Evolutionary conservation across 2,329 filamentous ascomycete genomes (phyloP).

Genomic region (Knoxdaviesia capensis): DNA sequence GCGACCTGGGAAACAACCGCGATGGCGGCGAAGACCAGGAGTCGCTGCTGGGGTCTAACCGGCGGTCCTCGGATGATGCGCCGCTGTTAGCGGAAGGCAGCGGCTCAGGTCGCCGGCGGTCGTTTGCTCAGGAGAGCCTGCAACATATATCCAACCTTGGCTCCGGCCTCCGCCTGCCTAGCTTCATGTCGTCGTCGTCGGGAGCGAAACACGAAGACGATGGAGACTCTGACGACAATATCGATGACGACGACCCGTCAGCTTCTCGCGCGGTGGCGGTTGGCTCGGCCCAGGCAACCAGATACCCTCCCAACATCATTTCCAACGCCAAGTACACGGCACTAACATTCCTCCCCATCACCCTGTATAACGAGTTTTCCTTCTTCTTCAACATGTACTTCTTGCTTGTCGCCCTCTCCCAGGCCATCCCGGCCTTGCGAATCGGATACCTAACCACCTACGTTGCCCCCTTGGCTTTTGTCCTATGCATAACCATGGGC

Average conservation of each 20-base stretch:
- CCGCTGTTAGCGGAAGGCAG: slow-evolving; percentile 39
- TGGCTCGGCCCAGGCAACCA: slow-evolving; percentile 49
- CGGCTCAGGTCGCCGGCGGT: slow-evolving; percentile 9
- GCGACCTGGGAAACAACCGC: slow-evolving; percentile 35
- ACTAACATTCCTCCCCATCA: slow-evolving; percentile 82
- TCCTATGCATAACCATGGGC: slow-evolving; percentile 75
- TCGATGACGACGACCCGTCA: slow-evolving; percentile 39
- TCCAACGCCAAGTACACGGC: slow-evolving; percentile 97
- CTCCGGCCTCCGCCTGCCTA: slow-evolving; percentile 42
- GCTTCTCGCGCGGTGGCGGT: slow-evolving; percentile 58
- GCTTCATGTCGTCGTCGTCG: slow-evolving; percentile 37
- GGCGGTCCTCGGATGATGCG: slow-evolving; percentile 46
- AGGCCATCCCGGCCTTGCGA: slow-evolving; percentile 70
- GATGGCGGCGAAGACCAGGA: slow-evolving; percentile 43
- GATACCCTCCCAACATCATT: slow-evolving; percentile 76
- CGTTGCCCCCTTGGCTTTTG: slow-evolving; percentile 77
- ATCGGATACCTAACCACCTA: slow-evolving; percentile 95
- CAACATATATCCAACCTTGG: slow-evolving; percentile 7
- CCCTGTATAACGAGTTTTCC: slow-evolving; percentile 95
- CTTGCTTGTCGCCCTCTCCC: slow-evolving; percentile 80
- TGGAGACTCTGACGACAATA: slow-evolving; percentile 25
- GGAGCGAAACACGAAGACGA: slow-evolving; percentile 10
- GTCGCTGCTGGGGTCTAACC: slow-evolving; percentile 45
- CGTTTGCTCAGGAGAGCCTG: slow-evolving; percentile 10
- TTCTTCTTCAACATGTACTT: slow-evolving; percentile 99